Evolutionary conservation across 345 rosid genomes (phyloP).

Genomic region (Lenwebbia sp.): DNA sequence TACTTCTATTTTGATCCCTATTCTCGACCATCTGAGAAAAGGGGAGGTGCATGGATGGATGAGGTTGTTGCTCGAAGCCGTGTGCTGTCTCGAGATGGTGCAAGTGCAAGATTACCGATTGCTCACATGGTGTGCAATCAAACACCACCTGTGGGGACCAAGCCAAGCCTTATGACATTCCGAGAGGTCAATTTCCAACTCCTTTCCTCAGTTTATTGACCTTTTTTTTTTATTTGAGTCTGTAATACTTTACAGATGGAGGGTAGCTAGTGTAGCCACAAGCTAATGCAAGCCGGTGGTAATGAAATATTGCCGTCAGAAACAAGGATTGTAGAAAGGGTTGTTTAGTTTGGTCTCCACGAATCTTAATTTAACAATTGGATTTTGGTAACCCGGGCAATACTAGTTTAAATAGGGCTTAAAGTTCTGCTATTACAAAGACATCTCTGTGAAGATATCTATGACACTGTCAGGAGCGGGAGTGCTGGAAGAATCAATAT

Average conservation of each 20-base stretch:
- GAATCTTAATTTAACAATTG: background rate
- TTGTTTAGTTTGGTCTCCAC: background rate
- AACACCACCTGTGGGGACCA: slow-evolving; percentile 84
- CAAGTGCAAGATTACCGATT: slow-evolving; percentile 47
- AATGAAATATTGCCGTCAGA: background rate
- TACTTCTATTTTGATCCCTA: slow-evolving; percentile 96
- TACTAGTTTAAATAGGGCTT: background rate
- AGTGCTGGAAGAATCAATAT: background rate
- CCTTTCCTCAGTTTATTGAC: background rate
- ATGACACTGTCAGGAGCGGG: background rate
- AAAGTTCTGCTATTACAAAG: background rate
- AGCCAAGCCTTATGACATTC: slow-evolving; percentile 94
- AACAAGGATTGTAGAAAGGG: background rate
- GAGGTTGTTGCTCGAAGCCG: slow-evolving; percentile 79
- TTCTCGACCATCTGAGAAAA: slow-evolving; percentile 90
- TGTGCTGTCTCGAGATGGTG: slow-evolving; percentile 46
- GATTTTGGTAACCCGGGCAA: background rate
- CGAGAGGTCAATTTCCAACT: slow-evolving; percentile 46
- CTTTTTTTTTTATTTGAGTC: background rate
- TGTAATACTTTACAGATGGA: background rate
- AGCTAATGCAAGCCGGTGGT: background rate
- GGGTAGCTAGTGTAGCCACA: background rate
- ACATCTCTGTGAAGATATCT: background rate
- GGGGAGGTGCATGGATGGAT: slow-evolving; percentile 90
- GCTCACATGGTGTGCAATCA: slow-evolving; percentile 98